Evolutionary conservation across 768 basidiomycete genomes (phyloP).

Genomic region (Cyclocybe cylindracea): DNA sequence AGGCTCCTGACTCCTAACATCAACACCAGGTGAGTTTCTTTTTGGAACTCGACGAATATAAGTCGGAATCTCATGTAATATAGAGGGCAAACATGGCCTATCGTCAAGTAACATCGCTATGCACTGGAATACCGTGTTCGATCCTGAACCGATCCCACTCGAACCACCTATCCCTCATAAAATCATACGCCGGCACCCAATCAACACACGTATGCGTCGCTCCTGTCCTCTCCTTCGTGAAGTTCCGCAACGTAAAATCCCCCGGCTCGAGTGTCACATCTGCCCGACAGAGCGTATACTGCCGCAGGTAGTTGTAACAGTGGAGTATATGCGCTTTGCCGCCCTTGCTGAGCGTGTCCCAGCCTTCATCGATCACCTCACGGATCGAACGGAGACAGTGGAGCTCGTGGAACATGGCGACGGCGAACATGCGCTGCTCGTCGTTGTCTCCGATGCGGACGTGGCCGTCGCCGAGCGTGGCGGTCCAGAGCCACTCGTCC

Average conservation of each 20-base stretch:
- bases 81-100: background rate
- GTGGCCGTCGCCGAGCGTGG: conserved; percentile 26
- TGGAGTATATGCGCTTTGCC: conserved; percentile 35
- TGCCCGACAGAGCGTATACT: conserved; percentile 44
- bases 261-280: conserved; percentile 50
- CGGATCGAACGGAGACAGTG: conserved; percentile 42
- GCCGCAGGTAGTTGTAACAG: conserved; percentile 50
- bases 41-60: background rate
- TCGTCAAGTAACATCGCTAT: conserved; percentile 21
- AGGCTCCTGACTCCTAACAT: no score
- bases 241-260: conserved; percentile 36
- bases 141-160: conserved; percentile 30
- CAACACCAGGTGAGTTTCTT: no score
- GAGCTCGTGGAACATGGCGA: conserved; percentile 48
- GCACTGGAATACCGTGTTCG: conserved; percentile 24
- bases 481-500: conserved; percentile 31
- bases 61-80: background rate
- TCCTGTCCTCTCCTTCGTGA: conserved; percentile 33
- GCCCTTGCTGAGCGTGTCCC: conserved; percentile 16
- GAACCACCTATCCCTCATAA: conserved; percentile 34
- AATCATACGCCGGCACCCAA: conserved; percentile 36
- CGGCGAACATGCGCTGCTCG: conserved; percentile 31
- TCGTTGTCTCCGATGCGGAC: conserved; percentile 24
- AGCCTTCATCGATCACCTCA: conserved; percentile 24
- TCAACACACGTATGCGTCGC: conserved; percentile 43